Conservation (phyloP, 805 yeast species). For the Candida golubevii region DNA sequence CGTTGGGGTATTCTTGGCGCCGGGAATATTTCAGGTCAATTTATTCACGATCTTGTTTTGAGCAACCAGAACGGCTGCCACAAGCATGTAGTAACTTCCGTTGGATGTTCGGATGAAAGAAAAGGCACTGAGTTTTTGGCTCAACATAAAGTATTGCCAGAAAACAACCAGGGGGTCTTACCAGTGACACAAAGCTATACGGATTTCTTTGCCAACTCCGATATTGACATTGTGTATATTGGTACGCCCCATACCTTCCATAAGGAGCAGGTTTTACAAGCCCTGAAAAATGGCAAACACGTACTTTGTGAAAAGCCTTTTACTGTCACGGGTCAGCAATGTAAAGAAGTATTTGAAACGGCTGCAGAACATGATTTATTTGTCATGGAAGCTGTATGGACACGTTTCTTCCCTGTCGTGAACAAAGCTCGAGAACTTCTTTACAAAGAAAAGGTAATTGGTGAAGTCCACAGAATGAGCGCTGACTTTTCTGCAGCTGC, state of each 20-base stretch:
- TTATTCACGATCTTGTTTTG: slow-evolving; percentile 35
- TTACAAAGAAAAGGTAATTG: slow-evolving; percentile 40
- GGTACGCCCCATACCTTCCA: slow-evolving; percentile 55
- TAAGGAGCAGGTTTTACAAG: slow-evolving; percentile 40
- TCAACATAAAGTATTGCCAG: slow-evolving; percentile 13
- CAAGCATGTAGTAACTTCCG: slow-evolving; percentile 32
- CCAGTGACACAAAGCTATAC: slow-evolving; percentile 34
- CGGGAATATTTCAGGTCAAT: slow-evolving; percentile 45
- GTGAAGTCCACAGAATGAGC: slow-evolving; percentile 41
- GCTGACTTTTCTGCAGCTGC: slow-evolving; percentile 38
- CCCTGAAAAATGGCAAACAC: slow-evolving; percentile 44
- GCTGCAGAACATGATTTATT: slow-evolving; percentile 43
- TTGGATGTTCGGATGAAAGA: slow-evolving; percentile 35
- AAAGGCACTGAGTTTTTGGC: slow-evolving; percentile 35
- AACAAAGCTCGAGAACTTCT: slow-evolving; percentile 31
- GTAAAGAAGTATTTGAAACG: slow-evolving; percentile 35
- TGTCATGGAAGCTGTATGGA: slow-evolving; percentile 60
- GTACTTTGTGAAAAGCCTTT: slow-evolving; percentile 55
- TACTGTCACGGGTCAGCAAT: slow-evolving; percentile 44
- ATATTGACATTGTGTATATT: slow-evolving; percentile 48
- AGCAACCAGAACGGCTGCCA: slow-evolving; percentile 20
- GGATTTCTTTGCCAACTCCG: slow-evolving; percentile 39
- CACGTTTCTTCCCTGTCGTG: slow-evolving; percentile 49
- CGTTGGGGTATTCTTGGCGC: slow-evolving; percentile 50
- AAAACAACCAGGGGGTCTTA: slow-evolving; percentile 23